Percentiles rank a stretch among this genome's conserved stretches.
These are phyloP conservation scores for Fusarium succisae DNA, from an alignment of 2,329 filamentous ascomycete species.

Conservation along the genomic window DNA sequence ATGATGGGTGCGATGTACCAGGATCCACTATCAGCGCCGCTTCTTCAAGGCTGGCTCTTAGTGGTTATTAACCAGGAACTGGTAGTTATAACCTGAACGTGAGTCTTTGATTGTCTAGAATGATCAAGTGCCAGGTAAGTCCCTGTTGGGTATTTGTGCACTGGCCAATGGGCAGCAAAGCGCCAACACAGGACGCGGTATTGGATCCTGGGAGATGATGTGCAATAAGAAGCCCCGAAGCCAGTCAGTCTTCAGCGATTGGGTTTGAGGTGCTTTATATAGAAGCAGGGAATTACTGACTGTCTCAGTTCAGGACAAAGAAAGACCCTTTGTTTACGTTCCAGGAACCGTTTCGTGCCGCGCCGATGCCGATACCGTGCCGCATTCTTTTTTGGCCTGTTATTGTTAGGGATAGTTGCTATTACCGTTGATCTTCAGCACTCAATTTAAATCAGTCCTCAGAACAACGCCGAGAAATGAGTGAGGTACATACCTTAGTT, in stretches of 20 bases:
- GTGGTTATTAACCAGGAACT: not conserved
- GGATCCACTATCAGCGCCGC: not conserved
- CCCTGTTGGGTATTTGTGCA: constrained; percentile 4
- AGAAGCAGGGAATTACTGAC: not conserved
- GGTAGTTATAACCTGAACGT: not conserved
- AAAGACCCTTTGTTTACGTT: not conserved
- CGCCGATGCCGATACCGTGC: not conserved
- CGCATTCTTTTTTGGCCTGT: not conserved
- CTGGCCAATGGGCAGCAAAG: constrained; percentile 20
- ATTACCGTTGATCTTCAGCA: constrained; percentile 25
- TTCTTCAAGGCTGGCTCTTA: not conserved
- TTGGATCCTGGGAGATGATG: constrained; percentile 30
- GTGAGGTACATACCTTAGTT: not conserved
- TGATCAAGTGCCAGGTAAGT: not conserved
- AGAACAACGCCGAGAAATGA: constrained; percentile 29
- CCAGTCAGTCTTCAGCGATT: not conserved
- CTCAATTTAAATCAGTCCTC: constrained; percentile 29
- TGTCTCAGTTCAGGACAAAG: not conserved
- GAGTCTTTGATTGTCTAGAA: not conserved
- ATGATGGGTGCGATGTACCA: constrained; percentile 3
- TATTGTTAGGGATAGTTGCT: not conserved
- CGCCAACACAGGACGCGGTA: constrained; percentile 26
- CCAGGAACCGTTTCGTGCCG: constrained; percentile 4
- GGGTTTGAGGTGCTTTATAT: not conserved
- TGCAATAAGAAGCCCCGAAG: not conserved